Conservation (phyloP, 2,329 filamentous ascomycete genomes). For the Aureobasidium leucospermi region DNA sequence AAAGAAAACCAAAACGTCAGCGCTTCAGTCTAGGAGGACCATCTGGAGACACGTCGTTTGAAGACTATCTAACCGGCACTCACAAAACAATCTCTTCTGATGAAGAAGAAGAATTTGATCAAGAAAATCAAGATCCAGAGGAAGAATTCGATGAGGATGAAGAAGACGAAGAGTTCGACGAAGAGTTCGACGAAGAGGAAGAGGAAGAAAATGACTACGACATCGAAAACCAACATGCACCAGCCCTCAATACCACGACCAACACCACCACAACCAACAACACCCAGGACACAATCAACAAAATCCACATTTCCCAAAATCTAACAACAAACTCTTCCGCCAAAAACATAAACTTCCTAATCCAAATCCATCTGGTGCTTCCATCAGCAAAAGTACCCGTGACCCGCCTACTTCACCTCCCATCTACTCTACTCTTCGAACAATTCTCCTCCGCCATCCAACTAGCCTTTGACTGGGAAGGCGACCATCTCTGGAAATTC, state of each 20-base stretch:
- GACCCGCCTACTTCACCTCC: not conserved
- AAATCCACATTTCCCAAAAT: not conserved
- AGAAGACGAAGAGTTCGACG: not conserved
- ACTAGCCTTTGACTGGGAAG: not conserved
- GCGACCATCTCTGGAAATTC: not conserved
- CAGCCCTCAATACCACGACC: too few species aligned
- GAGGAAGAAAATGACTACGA: not conserved
- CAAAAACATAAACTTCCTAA: not conserved
- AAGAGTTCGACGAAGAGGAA: not conserved
- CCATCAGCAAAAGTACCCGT: not conserved
- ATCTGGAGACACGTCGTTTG: not conserved
- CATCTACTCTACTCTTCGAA: not conserved
- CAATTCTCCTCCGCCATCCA: not conserved
- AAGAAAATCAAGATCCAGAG: not conserved
- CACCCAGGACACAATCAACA: not conserved
- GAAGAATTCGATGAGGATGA: not conserved
- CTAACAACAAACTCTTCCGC: not conserved
- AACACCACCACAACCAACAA: not conserved
- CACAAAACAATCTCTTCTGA: not conserved
- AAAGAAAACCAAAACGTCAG: not conserved
- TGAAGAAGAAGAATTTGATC: not conserved
- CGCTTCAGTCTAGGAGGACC: not conserved
- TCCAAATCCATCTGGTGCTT: not conserved
- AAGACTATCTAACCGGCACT: not conserved
- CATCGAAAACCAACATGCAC: not conserved